These are phyloP conservation scores for Sarcodon sp. DNA, from an alignment of 768 basidiomycete species.

Conservation along the genomic window DNA sequence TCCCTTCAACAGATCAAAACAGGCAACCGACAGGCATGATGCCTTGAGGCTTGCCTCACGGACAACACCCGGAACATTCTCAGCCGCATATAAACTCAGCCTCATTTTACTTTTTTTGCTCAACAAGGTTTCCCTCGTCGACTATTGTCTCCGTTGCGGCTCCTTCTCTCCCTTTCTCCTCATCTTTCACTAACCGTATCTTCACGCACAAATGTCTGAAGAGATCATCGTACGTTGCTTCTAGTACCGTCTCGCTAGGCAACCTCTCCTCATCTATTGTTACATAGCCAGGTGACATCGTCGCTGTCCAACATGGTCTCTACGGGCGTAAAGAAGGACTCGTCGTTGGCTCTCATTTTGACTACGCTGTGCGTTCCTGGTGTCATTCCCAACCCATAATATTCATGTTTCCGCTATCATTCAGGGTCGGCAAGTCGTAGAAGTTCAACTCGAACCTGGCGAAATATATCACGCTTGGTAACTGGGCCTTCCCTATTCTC, in stretches of 20 bases:
- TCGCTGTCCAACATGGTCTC: conserved; percentile 54
- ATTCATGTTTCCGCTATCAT: background rate
- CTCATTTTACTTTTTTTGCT: no score
- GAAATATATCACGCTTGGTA: conserved; percentile 63
- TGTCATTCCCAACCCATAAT: background rate
- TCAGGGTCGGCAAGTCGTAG: conserved; percentile 73
- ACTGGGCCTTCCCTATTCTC: background rate
- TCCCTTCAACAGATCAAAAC: no score
- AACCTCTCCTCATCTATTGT: background rate
- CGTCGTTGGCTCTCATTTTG: conserved; percentile 64
- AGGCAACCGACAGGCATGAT: no score
- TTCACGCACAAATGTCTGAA: conserved; percentile 7
- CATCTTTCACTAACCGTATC: no score
- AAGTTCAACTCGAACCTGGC: conserved; percentile 64
- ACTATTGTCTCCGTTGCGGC: no score
- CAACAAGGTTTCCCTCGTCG: no score
- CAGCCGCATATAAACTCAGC: no score
- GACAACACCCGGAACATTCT: no score
- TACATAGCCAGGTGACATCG: conserved; percentile 64
- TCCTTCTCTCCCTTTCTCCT: no score
- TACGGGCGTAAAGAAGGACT: conserved; percentile 66
- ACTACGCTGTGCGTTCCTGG: conserved; percentile 42
- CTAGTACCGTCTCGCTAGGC: background rate
- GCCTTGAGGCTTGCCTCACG: no score
- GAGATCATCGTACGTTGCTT: conserved; percentile 19